phyloP scores from a whole-genome alignment of 2,329 filamentous ascomycete genomes.

The Stylonectria norvegica region DNA sequence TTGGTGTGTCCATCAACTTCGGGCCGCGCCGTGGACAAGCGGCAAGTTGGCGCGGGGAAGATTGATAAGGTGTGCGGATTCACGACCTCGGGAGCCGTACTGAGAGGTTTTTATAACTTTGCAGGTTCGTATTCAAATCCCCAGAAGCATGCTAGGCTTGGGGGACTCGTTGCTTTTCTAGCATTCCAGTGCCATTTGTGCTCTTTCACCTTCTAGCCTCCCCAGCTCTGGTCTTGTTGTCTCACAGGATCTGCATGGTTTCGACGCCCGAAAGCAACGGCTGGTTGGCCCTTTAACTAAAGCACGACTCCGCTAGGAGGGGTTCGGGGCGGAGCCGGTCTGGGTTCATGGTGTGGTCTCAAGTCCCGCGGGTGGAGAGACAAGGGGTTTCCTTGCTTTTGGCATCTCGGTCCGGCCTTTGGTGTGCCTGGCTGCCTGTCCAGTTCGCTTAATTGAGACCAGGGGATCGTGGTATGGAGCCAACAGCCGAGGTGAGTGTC shows the following conservation, averaged over 20 bases:
- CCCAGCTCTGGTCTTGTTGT: conserved; percentile 14
- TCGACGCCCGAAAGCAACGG: conserved; percentile 3
- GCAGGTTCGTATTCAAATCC: no score
- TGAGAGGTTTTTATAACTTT: no score
- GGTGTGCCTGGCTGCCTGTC: no score
- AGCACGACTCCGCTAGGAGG: conserved; percentile 2
- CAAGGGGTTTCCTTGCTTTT: background rate
- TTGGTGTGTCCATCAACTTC: conserved; percentile 13
- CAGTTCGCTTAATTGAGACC: no score
- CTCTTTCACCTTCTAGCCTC: conserved; percentile 1
- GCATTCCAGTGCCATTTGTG: no score
- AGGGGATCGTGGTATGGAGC: no score
- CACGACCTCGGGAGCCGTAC: no score
- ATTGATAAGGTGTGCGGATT: no score
- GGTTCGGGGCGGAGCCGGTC: background rate
- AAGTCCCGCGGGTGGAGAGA: background rate
- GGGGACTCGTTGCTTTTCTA: conserved; percentile 15
- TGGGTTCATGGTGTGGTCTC: background rate
- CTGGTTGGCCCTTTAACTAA: conserved; percentile 1
- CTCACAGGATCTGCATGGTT: conserved; percentile 7
- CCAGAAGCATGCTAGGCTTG: no score
- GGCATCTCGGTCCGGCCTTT: background rate
- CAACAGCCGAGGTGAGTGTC: no score
- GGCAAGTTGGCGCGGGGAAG: conserved; percentile 5
- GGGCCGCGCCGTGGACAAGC: conserved; percentile 19